Evolutionary conservation across 345 rosid species (phyloP).

Genomic region (Syzygium aqueum): DNA sequence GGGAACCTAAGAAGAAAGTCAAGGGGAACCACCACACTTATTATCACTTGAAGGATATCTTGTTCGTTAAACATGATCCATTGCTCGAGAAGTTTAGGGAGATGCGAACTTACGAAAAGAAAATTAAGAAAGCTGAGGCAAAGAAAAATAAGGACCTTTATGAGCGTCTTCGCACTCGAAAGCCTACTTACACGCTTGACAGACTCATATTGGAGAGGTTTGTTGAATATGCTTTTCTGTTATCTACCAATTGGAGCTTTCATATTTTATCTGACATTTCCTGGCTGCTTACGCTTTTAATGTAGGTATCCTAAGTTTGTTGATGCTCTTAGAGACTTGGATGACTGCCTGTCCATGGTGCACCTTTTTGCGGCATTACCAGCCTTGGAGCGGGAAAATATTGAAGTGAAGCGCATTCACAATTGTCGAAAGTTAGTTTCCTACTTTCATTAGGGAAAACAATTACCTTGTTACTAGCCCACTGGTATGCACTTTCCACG

Average conservation of each 20-base stretch:
- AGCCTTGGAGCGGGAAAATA: slow-evolving; percentile 66
- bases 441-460: background rate
- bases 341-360: slow-evolving; percentile 87
- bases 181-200: slow-evolving; percentile 63
- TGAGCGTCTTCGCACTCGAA: slow-evolving; percentile 44
- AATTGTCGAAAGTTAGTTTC: slow-evolving; percentile 62
- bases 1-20: slow-evolving; percentile 92
- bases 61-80: slow-evolving; percentile 78
- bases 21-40: slow-evolving; percentile 92
- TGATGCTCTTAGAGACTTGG: slow-evolving; percentile 93
- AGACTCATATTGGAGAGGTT: slow-evolving; percentile 80
- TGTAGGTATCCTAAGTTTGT: slow-evolving; percentile 79
- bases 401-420: slow-evolving; percentile 70
- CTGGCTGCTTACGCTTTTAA: background rate
- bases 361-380: slow-evolving; percentile 93
- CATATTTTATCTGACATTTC: background rate
- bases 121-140: slow-evolving; percentile 71
- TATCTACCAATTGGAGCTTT: background rate
- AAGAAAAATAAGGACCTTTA: slow-evolving; percentile 78
- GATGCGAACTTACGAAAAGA: slow-evolving; percentile 57
- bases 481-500: background rate
- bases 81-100: slow-evolving; percentile 84
- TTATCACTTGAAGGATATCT: slow-evolving; percentile 84
- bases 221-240: background rate
- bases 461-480: background rate